These are phyloP conservation scores for Acrocalymma vagum DNA, from an alignment of 2,329 filamentous ascomycete genomes.

Conservation along the genomic window DNA sequence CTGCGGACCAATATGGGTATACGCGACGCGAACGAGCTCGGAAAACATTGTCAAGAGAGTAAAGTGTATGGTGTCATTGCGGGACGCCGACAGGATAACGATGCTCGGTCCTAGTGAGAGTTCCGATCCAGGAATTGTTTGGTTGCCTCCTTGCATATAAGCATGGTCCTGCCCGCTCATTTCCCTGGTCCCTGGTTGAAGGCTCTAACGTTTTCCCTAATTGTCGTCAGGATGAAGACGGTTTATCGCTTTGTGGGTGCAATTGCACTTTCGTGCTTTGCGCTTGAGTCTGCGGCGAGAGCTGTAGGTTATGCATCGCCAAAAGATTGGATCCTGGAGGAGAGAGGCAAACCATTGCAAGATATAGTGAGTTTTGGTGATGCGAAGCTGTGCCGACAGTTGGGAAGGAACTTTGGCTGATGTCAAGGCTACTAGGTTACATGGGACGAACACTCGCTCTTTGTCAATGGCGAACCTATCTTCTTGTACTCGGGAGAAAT, in stretches of 20 bases:
- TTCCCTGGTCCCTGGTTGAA: conserved; percentile 1
- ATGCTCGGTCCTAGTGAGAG: too few relatives aligned
- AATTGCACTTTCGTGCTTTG: conserved; percentile 49
- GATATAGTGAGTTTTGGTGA: conserved; percentile 58
- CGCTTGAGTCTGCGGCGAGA: conserved; percentile 55
- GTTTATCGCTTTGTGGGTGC: conserved; percentile 24
- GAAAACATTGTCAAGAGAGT: conserved; percentile 18
- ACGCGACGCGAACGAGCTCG: conserved; percentile 11
- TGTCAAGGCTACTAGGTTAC: conserved; percentile 57
- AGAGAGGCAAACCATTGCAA: conserved; percentile 62
- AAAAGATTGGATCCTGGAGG: conserved; percentile 60
- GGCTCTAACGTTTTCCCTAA: conserved; percentile 4
- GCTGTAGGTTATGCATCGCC: conserved; percentile 60
- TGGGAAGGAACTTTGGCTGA: conserved; percentile 4
- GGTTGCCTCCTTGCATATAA: neutral
- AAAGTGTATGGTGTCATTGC: conserved; percentile 15
- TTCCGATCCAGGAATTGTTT: conserved; percentile 7
- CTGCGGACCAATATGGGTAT: conserved; percentile 12
- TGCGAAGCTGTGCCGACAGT: neutral
- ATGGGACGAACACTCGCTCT: conserved; percentile 77
- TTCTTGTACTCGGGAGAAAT: conserved; percentile 79
- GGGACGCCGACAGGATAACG: neutral
- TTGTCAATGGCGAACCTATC: conserved; percentile 73
- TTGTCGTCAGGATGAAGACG: conserved; percentile 25
- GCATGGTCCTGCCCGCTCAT: neutral